Percentiles rank a stretch among this genome's conserved stretches.
These are phyloP conservation scores for Casuarina cunninghamiana DNA, from an alignment of 306 rosid species.

Conservation along the genomic window DNA sequence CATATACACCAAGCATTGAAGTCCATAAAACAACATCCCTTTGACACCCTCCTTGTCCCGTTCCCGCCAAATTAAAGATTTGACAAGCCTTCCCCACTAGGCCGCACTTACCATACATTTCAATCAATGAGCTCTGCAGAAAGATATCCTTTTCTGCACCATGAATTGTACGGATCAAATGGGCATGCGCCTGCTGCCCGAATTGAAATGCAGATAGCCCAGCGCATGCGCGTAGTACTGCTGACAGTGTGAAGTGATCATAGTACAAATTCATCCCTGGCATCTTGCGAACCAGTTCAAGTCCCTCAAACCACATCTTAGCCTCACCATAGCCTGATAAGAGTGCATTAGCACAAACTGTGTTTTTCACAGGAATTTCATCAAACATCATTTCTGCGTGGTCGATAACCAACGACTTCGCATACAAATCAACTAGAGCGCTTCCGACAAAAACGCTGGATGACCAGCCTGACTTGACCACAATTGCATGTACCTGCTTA, in stretches of 20 bases:
- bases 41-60: constrained; percentile 37
- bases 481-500: constrained; percentile 53
- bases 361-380: constrained; percentile 67
- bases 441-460: constrained; percentile 74
- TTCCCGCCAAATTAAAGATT: constrained; percentile 54
- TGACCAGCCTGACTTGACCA: constrained; percentile 60
- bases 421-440: constrained; percentile 60
- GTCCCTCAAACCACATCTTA: constrained; percentile 54
- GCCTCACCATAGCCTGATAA: constrained; percentile 62
- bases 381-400: constrained; percentile 68
- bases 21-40: constrained; percentile 74
- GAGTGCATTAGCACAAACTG: constrained; percentile 73
- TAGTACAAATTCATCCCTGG: constrained; percentile 49
- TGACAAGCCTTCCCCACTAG: constrained; percentile 55
- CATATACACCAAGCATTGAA: constrained; percentile 75
- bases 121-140: constrained; percentile 64
- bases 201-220: constrained; percentile 57
- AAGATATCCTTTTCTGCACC: constrained; percentile 54
- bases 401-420: constrained; percentile 37
- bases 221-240: constrained; percentile 64
- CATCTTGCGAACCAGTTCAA: constrained; percentile 59
- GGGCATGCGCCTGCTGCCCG: constrained; percentile 68
- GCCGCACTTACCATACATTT: constrained; percentile 84
- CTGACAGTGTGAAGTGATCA: constrained; percentile 67
- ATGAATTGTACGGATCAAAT: constrained; percentile 40